These are phyloP conservation scores for Avena atlantica DNA, from an alignment of 176 grass and related monocot species.

Conservation along the genomic window DNA sequence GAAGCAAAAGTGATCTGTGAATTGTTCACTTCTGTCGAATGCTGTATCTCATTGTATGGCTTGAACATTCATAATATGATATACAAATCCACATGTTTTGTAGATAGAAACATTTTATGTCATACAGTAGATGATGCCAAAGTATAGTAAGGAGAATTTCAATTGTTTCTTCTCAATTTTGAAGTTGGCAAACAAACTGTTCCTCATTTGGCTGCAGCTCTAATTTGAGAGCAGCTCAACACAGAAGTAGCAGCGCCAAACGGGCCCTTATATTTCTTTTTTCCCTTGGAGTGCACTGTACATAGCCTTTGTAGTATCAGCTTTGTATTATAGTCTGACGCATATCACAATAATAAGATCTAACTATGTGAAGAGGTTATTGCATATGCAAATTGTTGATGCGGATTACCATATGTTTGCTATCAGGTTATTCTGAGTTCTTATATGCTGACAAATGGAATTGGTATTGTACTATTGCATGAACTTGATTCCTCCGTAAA, in stretches of 20 bases:
- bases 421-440: neutral
- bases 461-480: too few species aligned
- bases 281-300: neutral
- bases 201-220: neutral
- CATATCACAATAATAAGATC: neutral
- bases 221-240: neutral
- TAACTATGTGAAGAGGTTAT: neutral
- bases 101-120: neutral
- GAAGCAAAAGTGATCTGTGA: neutral
- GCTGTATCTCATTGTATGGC: neutral
- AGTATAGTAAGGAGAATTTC: neutral
- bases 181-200: neutral
- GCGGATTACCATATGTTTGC: neutral
- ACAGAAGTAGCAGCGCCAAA: neutral
- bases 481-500: too few species aligned
- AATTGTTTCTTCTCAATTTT: neutral
- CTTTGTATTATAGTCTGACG: neutral
- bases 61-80: neutral
- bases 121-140: neutral
- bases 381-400: neutral
- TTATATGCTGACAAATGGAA: neutral
- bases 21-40: too few species aligned
- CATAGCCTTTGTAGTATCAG: neutral
- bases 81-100: neutral
- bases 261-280: neutral